Conservation (phyloP, 306 rosid genomes). For the Dryas octopetala region DNA sequence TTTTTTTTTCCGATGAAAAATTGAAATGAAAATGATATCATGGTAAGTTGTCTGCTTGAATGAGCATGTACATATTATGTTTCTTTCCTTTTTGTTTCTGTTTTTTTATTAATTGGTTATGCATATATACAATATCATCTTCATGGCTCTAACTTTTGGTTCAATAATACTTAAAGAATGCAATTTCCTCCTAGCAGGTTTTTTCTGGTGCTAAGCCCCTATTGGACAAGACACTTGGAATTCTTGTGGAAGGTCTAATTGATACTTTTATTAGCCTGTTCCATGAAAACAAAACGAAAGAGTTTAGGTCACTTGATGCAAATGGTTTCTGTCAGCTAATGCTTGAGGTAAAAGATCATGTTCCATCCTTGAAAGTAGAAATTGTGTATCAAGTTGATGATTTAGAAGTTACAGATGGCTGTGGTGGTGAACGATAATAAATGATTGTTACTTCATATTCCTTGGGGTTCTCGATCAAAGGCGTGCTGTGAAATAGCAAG, state of each 20-base stretch:
- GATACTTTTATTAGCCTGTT: slow-evolving; percentile 92
- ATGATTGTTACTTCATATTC: neutral
- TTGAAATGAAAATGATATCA: too few relatives aligned
- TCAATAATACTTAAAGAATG: slow-evolving; percentile 16
- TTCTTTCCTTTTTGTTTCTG: neutral
- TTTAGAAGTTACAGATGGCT: slow-evolving; percentile 11
- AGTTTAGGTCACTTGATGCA: slow-evolving; percentile 74
- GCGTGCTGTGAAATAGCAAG: neutral
- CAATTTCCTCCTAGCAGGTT: slow-evolving; percentile 50
- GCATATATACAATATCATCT: neutral
- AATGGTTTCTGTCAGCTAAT: slow-evolving; percentile 96
- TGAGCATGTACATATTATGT: neutral
- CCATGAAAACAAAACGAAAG: slow-evolving; percentile 66
- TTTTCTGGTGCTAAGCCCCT: slow-evolving; percentile 93
- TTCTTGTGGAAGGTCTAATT: slow-evolving; percentile 95
- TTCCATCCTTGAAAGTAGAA: slow-evolving; percentile 4
- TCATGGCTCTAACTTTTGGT: neutral
- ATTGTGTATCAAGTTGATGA: slow-evolving; percentile 6
- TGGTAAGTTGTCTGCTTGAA: neutral
- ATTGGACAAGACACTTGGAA: slow-evolving; percentile 94
- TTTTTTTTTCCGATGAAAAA: too few relatives aligned
- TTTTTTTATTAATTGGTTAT: neutral
- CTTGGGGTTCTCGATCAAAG: neutral
- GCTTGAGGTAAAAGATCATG: slow-evolving; percentile 75
- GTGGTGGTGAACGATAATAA: neutral